Percentiles rank a stretch among this genome's conserved stretches.
Conservation (phyloP, 179 eudicot genomes). For the Actinidia arguta region DNA sequence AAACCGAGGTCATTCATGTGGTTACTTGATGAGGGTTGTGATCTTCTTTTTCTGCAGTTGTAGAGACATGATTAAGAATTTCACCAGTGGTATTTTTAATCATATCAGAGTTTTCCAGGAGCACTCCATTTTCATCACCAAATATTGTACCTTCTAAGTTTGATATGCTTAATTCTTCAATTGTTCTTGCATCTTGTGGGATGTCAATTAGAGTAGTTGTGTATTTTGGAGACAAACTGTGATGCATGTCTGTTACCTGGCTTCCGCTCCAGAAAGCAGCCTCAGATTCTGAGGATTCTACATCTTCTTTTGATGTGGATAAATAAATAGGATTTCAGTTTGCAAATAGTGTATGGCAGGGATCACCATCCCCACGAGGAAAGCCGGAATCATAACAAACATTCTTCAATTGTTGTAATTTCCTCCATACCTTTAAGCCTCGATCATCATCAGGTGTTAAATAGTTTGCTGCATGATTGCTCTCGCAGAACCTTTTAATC, state of each 20-base stretch:
- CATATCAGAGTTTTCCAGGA: slow-evolving; percentile 16
- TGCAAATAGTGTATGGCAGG: slow-evolving; percentile 77
- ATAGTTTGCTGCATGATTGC: slow-evolving; percentile 89
- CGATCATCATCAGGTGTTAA: slow-evolving; percentile 65
- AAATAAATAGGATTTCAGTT: slow-evolving; percentile 83
- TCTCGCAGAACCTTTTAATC: slow-evolving; percentile 95
- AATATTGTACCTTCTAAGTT: slow-evolving; percentile 29
- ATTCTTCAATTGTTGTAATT: slow-evolving; percentile 79
- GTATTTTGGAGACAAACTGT: slow-evolving; percentile 34
- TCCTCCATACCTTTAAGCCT: slow-evolving; percentile 77
- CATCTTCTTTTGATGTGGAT: slow-evolving; percentile 59
- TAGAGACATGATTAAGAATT: slow-evolving; percentile 24
- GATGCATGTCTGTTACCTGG: slow-evolving; percentile 72
- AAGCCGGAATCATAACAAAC: slow-evolving; percentile 93
- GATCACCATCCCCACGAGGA: slow-evolving; percentile 71
- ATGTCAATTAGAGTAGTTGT: slow-evolving; percentile 33
- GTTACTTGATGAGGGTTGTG: slow-evolving; percentile 18
- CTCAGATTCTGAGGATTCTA: slow-evolving; percentile 45
- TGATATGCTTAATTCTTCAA: slow-evolving; percentile 24
- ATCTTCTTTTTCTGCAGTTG: slow-evolving; percentile 26
- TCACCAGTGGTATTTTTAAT: slow-evolving; percentile 27
- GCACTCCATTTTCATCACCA: slow-evolving; percentile 36
- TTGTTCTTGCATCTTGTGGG: slow-evolving; percentile 22
- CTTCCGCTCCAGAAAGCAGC: slow-evolving; percentile 91
- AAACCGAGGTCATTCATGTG: not conserved